These are phyloP conservation scores for Naganishia sp. DNA, from an alignment of 1,284 basidiomycete genomes.

Conservation along the genomic window DNA sequence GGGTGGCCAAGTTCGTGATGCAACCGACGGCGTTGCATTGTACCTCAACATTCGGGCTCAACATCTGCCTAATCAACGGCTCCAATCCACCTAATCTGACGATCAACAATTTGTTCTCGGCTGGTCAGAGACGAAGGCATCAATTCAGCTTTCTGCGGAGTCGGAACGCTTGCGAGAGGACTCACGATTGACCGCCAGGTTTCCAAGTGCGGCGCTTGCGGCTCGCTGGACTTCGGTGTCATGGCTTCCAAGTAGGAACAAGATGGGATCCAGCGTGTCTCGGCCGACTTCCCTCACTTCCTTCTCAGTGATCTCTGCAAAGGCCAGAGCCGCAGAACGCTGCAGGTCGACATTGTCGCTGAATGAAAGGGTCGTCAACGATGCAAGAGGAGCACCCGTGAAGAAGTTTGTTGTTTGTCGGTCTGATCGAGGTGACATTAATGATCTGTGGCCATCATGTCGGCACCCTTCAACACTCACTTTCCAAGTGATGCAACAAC, in stretches of 20 bases:
- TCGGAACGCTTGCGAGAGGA: neutral
- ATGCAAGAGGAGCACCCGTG: slow-evolving; percentile 83
- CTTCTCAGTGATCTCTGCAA: slow-evolving; percentile 99
- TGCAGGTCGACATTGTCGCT: slow-evolving; percentile 99
- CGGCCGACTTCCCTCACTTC: slow-evolving; percentile 95
- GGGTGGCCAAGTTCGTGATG: slow-evolving; percentile 97
- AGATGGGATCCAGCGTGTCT: slow-evolving; percentile 96
- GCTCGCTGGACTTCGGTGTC: slow-evolving; percentile 99
- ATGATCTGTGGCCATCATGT: neutral
- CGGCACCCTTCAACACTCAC: slow-evolving; percentile 60
- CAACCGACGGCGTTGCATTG: slow-evolving; percentile 99
- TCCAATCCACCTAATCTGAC: slow-evolving; percentile 97
- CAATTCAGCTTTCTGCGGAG: neutral
- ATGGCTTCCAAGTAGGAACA: slow-evolving; percentile 95
- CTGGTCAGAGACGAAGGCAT: slow-evolving; percentile 54
- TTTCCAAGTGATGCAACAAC: slow-evolving; percentile 91
- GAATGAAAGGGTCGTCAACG: slow-evolving; percentile 95
- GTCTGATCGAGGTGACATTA: slow-evolving; percentile 59
- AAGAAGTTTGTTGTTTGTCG: slow-evolving; percentile 96
- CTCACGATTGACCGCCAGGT: slow-evolving; percentile 96
- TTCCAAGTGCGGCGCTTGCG: slow-evolving; percentile 96
- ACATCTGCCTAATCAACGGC: slow-evolving; percentile 97
- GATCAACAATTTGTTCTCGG: slow-evolving; percentile 98
- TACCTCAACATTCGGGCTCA: slow-evolving; percentile 97
- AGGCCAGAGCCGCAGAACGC: slow-evolving; percentile 94